phyloP scores from a whole-genome alignment of 768 basidiomycete genomes.

The Suillus plorans region DNA sequence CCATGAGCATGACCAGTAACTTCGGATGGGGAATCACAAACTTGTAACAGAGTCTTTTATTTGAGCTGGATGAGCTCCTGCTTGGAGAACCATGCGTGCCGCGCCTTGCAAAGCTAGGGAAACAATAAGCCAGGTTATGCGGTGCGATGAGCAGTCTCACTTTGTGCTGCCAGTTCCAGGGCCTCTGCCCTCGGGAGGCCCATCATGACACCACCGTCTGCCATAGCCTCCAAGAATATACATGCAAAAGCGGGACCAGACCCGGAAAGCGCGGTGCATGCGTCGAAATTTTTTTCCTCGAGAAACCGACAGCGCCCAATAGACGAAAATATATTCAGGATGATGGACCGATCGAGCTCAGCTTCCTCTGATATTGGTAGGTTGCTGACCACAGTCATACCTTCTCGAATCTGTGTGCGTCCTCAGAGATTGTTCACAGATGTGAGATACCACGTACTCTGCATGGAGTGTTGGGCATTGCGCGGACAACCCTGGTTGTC shows the following conservation, averaged over 20 bases:
- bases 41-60: constrained; percentile 98
- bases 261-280: constrained; percentile 93
- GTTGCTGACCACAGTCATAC: constrained; percentile 93
- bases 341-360: constrained; percentile 68
- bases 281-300: constrained; percentile 98
- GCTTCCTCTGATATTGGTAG: constrained; percentile 49
- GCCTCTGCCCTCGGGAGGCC: constrained; percentile 93
- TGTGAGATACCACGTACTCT: constrained; percentile 53
- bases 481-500: constrained; percentile 84
- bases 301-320: constrained; percentile 95
- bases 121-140: neutral
- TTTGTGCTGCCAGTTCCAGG: constrained; percentile 92
- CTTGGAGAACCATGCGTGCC: constrained; percentile 90
- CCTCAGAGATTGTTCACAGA: neutral
- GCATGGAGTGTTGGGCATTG: constrained; percentile 99
- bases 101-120: constrained; percentile 87
- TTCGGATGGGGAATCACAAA: constrained; percentile 37
- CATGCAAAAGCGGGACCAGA: constrained; percentile 97
- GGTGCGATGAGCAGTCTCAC: constrained; percentile 44
- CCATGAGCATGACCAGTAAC: neutral
- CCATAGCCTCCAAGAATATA: constrained; percentile 97
- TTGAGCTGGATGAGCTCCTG: constrained; percentile 89
- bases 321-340: constrained; percentile 93
- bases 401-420: constrained; percentile 83
- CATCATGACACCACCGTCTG: constrained; percentile 99